Evolutionary conservation across 768 basidiomycete genomes (phyloP).

Genomic region (Suillus brevipes): DNA sequence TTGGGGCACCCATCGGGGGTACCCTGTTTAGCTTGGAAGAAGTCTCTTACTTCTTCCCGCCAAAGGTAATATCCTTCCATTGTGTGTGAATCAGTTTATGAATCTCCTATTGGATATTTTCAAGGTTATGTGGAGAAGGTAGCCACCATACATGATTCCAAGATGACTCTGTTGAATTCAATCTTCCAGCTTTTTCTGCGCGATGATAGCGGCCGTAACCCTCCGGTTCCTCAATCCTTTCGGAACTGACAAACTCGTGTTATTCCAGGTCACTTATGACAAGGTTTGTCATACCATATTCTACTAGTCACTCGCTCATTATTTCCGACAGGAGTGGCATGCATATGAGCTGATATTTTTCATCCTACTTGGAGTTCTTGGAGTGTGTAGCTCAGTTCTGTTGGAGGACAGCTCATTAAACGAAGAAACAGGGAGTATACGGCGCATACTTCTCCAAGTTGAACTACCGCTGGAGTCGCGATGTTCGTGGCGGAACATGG

Average conservation of each 20-base stretch:
- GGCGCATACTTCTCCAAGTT: slow-evolving; percentile 92
- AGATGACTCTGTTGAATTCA: slow-evolving; percentile 32
- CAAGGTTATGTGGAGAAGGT: slow-evolving; percentile 94
- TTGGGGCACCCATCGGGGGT: slow-evolving; percentile 95
- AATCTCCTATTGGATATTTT: background rate
- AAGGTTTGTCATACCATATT: slow-evolving; percentile 45
- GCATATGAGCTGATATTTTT: slow-evolving; percentile 86
- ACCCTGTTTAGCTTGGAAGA: slow-evolving; percentile 93
- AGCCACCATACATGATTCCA: slow-evolving; percentile 15
- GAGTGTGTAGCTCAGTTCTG: slow-evolving; percentile 47
- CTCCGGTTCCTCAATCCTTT: slow-evolving; percentile 93
- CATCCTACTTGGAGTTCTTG: slow-evolving; percentile 83
- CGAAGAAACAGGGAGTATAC: slow-evolving; percentile 70
- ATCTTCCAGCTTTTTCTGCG: slow-evolving; percentile 86
- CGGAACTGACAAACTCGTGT: slow-evolving; percentile 89
- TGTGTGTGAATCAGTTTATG: background rate
- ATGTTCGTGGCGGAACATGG: slow-evolving; percentile 83
- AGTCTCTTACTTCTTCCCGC: slow-evolving; percentile 95
- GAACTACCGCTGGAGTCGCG: slow-evolving; percentile 85
- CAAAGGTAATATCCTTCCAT: slow-evolving; percentile 55
- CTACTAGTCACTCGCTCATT: background rate
- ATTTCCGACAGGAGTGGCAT: slow-evolving; percentile 79
- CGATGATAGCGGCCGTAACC: slow-evolving; percentile 95
- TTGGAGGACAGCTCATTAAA: slow-evolving; percentile 10
- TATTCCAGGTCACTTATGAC: slow-evolving; percentile 90